Percentiles rank a stretch among this genome's conserved stretches.
Conservation (phyloP, 228 moss, liverwort and hornwort species). For the Sphagnum magellanicum region DNA sequence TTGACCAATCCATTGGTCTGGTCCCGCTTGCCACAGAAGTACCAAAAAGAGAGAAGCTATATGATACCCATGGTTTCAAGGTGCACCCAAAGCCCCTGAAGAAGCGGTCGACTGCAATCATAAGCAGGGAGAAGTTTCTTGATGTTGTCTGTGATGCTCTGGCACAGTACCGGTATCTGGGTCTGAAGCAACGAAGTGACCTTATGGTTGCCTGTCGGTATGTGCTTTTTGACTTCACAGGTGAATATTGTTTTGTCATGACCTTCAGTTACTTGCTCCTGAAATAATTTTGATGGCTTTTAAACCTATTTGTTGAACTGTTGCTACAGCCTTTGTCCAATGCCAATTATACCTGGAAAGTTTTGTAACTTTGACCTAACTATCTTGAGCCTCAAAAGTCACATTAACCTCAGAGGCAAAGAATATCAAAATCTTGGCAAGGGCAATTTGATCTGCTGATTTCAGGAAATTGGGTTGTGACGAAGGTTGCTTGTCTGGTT, state of each 20-base stretch:
- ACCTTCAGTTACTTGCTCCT: neutral
- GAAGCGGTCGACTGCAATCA: constrained; percentile 69
- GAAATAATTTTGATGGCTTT: neutral
- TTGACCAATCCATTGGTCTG: constrained; percentile 17
- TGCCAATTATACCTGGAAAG: no score
- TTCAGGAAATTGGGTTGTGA: no score
- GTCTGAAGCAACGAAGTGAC: constrained; percentile 76
- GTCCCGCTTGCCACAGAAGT: constrained; percentile 18
- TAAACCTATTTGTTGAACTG: neutral
- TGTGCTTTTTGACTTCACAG: neutral
- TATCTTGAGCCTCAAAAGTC: no score
- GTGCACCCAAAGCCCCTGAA: constrained; percentile 37
- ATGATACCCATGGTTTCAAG: constrained; percentile 16
- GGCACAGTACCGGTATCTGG: constrained; percentile 65
- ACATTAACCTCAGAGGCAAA: no score
- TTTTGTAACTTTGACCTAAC: no score
- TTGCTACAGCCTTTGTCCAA: no score
- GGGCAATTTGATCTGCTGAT: no score
- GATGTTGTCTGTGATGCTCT: constrained; percentile 80
- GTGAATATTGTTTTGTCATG: neutral
- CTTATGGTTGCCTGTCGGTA: constrained; percentile 91
- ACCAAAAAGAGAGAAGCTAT: constrained; percentile 10
- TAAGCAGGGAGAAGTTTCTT: constrained; percentile 68
- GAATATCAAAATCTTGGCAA: no score
- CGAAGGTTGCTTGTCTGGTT: no score